phyloP scores from a whole-genome alignment of 108 stramenopile species.

The Skeletonema potamos region DNA sequence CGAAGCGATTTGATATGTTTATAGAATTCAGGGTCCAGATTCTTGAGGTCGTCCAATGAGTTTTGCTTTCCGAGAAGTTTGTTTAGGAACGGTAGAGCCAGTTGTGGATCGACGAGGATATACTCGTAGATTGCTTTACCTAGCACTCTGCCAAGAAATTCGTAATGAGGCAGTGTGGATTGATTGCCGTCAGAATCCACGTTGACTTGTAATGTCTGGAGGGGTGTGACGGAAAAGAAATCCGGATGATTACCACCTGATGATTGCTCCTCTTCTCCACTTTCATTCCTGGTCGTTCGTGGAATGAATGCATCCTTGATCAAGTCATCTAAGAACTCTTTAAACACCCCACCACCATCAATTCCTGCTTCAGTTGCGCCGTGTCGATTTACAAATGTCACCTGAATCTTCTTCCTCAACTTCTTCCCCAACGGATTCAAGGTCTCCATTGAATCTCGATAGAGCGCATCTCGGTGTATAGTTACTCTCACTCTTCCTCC shows the following conservation, averaged over 20 bases:
- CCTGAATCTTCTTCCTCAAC: constrained; percentile 86
- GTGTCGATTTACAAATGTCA: constrained; percentile 92
- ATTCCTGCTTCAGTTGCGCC: constrained; percentile 97
- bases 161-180: constrained; percentile 64
- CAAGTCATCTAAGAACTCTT: constrained; percentile 89
- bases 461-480: constrained; percentile 73
- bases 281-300: constrained; percentile 2
- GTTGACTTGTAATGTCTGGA: constrained; percentile 71
- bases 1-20: constrained; percentile 82
- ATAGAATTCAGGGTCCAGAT: constrained; percentile 91
- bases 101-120: constrained; percentile 88
- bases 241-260: constrained; percentile 31
- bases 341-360: constrained; percentile 99
- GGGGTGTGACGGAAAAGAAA: constrained; percentile 71
- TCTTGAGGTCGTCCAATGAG: constrained; percentile 91
- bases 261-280: constrained; percentile 16
- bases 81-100: constrained; percentile 90
- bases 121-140: constrained; percentile 96
- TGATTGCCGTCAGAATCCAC: constrained; percentile 41
- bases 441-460: constrained; percentile 73
- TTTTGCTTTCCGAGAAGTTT: constrained; percentile 88
- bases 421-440: constrained; percentile 61
- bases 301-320: constrained; percentile 80
- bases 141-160: constrained; percentile 92
- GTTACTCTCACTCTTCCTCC: constrained; percentile 60